These are phyloP conservation scores for Aspergillus vadensis DNA, from an alignment of 2,329 filamentous ascomycete species.

Conservation along the genomic window DNA sequence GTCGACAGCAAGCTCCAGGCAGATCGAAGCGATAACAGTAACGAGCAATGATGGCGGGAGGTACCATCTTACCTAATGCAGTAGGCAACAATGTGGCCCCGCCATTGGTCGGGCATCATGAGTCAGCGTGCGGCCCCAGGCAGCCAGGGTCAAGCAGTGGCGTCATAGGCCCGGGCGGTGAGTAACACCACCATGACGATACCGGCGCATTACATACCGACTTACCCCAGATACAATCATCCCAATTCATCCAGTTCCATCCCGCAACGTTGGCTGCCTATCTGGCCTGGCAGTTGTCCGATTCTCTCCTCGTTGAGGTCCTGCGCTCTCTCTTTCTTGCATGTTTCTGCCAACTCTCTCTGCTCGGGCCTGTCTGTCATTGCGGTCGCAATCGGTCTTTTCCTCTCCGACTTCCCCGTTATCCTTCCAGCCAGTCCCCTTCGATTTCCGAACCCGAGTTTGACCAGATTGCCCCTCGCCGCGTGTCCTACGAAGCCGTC, in stretches of 20 bases:
- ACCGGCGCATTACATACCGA: background rate
- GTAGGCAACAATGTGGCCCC: background rate
- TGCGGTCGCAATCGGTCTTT: background rate
- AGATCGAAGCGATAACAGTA: constrained; percentile 13
- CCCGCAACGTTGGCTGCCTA: constrained; percentile 1
- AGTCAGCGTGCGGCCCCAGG: constrained; percentile 13
- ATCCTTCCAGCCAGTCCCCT: background rate
- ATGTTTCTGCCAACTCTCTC: background rate
- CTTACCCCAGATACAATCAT: constrained; percentile 19
- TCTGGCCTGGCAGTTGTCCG: constrained; percentile 4
- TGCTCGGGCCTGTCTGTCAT: background rate
- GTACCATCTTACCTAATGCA: constrained; percentile 16
- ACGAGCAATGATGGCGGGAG: constrained; percentile 5
- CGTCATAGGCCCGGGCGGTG: constrained; percentile 42
- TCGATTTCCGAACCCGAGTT: constrained; percentile 2
- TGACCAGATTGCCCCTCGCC: background rate
- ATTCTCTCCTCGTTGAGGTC: background rate
- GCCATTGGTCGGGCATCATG: constrained; percentile 11
- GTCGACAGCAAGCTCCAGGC: constrained; percentile 18
- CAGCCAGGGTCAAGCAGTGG: constrained; percentile 22
- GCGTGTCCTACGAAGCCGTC: constrained; percentile 6
- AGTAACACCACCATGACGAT: constrained; percentile 11
- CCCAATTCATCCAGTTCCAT: background rate
- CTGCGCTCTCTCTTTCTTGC: constrained; percentile 7
- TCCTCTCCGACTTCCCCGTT: background rate